Evolutionary conservation across 345 rosid species (phyloP).

Genomic region (Cardiospermum halicacabum): DNA sequence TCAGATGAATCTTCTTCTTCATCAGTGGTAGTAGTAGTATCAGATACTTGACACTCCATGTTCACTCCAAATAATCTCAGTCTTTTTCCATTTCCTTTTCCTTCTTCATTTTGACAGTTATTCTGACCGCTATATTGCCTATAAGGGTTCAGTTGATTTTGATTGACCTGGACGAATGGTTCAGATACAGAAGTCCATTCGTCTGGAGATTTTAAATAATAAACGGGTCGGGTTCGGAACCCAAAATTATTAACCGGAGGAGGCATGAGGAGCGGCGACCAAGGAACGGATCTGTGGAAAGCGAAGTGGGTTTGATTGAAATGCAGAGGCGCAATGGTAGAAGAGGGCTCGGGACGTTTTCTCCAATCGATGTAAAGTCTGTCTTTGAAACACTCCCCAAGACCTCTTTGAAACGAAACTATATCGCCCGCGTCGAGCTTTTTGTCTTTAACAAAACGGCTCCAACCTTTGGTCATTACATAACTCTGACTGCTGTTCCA

Average conservation of each 20-base stretch:
- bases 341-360: conserved; percentile 41
- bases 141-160: too few relatives aligned
- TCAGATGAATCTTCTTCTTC: conserved; percentile 20
- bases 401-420: conserved; percentile 66
- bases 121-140: too few relatives aligned
- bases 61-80: conserved; percentile 88
- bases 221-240: conserved; percentile 26
- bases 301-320: conserved; percentile 31
- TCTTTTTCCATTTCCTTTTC: conserved; percentile 61
- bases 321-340: conserved; percentile 6
- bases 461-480: conserved; percentile 84
- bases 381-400: conserved; percentile 42
- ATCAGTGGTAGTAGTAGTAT: conserved; percentile 3
- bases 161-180: too few relatives aligned
- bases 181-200: too few relatives aligned
- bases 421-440: conserved; percentile 73
- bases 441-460: conserved; percentile 76
- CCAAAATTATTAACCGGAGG: conserved; percentile 17
- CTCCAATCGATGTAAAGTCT: conserved; percentile 67
- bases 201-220: conserved; percentile 32
- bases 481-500: conserved; percentile 84
- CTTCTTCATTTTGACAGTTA: too few relatives aligned
- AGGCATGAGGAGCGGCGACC: conserved; percentile 44
- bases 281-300: conserved; percentile 29
- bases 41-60: conserved; percentile 71